Percentiles rank a stretch among this genome's conserved stretches.
phyloP scores from a whole-genome alignment of 768 basidiomycete species.

The Phlebiopsis flavidoalba region DNA sequence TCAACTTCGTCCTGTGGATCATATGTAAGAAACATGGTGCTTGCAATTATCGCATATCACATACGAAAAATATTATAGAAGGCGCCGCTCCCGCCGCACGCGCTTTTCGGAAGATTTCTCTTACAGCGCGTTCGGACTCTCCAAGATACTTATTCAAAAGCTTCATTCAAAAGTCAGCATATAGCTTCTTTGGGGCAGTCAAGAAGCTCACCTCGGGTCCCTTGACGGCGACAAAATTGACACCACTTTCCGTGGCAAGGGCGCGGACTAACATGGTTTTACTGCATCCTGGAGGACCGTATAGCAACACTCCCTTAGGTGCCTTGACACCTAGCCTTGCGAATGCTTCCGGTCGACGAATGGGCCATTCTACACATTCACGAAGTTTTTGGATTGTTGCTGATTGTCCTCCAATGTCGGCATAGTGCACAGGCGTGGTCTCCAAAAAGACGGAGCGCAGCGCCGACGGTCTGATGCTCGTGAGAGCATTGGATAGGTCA shows the following conservation, averaged over 20 bases:
- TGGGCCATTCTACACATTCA: conserved; percentile 94
- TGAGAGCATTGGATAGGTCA: conserved; percentile 70
- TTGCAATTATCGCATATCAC: conserved; percentile 24
- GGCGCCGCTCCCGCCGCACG: conserved; percentile 84
- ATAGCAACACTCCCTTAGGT: conserved; percentile 86
- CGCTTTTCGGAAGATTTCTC: conserved; percentile 95
- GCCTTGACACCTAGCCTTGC: conserved; percentile 81
- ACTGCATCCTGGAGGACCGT: conserved; percentile 96
- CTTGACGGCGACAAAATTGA: conserved; percentile 96
- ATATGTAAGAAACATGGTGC: not conserved
- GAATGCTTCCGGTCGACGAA: conserved; percentile 84
- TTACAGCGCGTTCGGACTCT: conserved; percentile 91
- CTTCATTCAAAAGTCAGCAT: conserved; percentile 34
- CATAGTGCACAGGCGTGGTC: conserved; percentile 73
- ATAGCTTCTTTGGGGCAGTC: not conserved
- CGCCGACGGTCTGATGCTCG: conserved; percentile 83
- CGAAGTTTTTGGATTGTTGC: conserved; percentile 77
- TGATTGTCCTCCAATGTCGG: conserved; percentile 87
- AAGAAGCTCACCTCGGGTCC: conserved; percentile 77
- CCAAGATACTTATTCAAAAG: conserved; percentile 95
- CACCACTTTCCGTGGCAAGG: conserved; percentile 87
- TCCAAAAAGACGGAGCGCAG: conserved; percentile 93
- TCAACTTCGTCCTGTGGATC: conserved; percentile 87
- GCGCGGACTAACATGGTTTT: conserved; percentile 93
- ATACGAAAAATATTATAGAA: conserved; percentile 93